Conservation (phyloP, 1,284 basidiomycete genomes). For the Apiotrichum sp. region DNA sequence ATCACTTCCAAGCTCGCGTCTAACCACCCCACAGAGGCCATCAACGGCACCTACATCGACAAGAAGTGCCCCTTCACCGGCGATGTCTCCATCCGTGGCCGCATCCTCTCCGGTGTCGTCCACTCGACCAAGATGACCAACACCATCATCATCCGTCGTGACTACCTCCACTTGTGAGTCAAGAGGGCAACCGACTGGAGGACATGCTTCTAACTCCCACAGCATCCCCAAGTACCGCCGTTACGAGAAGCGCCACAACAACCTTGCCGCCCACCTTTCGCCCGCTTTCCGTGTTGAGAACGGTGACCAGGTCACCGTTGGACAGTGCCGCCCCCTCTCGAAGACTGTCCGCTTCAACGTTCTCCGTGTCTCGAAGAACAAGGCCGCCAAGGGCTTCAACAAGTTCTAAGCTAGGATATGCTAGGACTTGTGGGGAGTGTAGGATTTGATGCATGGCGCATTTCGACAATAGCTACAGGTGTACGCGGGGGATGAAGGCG, state of each 20-base stretch:
- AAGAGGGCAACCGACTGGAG: not conserved
- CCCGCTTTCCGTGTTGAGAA: conserved; percentile 95
- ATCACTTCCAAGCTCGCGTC: not conserved
- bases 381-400: conserved; percentile 83
- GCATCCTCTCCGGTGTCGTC: conserved; percentile 95
- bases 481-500: not conserved
- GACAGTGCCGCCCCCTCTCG: conserved; percentile 98
- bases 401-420: conserved; percentile 66
- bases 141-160: conserved; percentile 95
- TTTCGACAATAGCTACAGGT: conserved; percentile 4
- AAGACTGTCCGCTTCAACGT: conserved; percentile 99
- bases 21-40: conserved; percentile 72
- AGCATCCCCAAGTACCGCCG: conserved; percentile 95
- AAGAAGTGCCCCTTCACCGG: conserved; percentile 99
- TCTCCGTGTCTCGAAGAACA: conserved; percentile 79
- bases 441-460: conserved; percentile 19
- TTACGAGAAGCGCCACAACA: conserved; percentile 98
- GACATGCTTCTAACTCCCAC: not conserved
- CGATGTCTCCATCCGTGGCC: conserved; percentile 94
- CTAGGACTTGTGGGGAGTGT: conserved; percentile 8
- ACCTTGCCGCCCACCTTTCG: conserved; percentile 93
- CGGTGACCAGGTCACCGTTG: conserved; percentile 93
- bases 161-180: conserved; percentile 79
- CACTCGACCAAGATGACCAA: conserved; percentile 98
- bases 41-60: conserved; percentile 97